Evolutionary conservation across 176 grass and related monocot genomes (phyloP).

Genomic region (Saccharum officinarum): DNA sequence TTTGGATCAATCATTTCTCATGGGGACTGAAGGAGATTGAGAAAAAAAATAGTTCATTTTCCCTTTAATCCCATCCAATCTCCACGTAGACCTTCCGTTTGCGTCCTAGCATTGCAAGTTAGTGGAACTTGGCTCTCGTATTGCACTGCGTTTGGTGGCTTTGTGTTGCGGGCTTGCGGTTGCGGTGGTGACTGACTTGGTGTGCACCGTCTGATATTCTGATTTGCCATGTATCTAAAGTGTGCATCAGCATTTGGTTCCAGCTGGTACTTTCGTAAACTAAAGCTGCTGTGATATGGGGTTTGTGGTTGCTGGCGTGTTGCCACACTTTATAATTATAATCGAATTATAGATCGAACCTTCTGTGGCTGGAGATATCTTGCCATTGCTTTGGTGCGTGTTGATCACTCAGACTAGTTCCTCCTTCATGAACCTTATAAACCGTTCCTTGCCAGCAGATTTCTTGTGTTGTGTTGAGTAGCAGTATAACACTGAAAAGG

Average conservation of each 20-base stretch:
- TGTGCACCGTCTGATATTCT: not conserved
- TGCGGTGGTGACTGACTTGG: not conserved
- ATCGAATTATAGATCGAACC: not conserved
- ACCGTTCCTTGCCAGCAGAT: too few relatives aligned
- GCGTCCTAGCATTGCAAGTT: not conserved
- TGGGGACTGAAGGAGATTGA: too few relatives aligned
- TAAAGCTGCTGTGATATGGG: not conserved
- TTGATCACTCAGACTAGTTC: too few relatives aligned
- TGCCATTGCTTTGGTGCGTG: not conserved
- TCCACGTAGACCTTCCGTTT: too few relatives aligned
- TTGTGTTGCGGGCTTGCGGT: not conserved
- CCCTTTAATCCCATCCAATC: too few relatives aligned
- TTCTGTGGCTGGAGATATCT: not conserved
- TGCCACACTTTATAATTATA: not conserved
- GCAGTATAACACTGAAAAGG: too few relatives aligned
- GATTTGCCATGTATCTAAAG: not conserved
- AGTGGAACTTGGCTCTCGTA: not conserved
- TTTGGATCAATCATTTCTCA: too few relatives aligned
- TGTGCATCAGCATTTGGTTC: not conserved
- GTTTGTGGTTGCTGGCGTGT: not conserved
- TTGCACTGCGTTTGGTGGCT: not conserved
- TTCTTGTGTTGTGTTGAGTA: too few relatives aligned
- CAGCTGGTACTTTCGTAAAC: not conserved
- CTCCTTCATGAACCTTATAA: too few relatives aligned
- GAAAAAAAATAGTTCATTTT: too few relatives aligned